A percentile compares a stretch with the other conserved stretches of the same genome.
These are phyloP conservation scores for Alternaria brassicicola DNA, from an alignment of 2,329 filamentous ascomycete genomes.

Conservation along the genomic window DNA sequence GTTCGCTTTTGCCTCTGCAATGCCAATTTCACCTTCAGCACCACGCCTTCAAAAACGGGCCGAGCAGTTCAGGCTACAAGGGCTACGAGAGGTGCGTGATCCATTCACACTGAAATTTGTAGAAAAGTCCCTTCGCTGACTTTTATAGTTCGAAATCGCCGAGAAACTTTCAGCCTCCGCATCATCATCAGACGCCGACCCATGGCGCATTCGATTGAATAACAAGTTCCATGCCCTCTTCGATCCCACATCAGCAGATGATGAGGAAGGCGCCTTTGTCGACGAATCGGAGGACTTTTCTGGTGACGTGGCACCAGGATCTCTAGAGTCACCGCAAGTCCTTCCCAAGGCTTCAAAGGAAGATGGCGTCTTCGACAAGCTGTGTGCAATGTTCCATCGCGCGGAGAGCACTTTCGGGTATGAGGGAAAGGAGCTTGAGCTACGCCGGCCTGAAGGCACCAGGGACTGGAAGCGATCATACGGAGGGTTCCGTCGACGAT, in stretches of 20 bases:
- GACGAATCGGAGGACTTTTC: conserved; percentile 36
- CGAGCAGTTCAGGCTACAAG: conserved; percentile 43
- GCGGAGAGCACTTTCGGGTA: conserved; percentile 36
- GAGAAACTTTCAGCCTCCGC: conserved; percentile 34
- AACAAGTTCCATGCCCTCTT: conserved; percentile 32
- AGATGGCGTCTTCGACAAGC: conserved; percentile 22
- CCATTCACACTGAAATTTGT: neutral
- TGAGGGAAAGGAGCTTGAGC: conserved; percentile 43
- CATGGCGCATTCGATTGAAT: conserved; percentile 27
- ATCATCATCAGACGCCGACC: conserved; percentile 21
- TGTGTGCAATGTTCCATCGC: conserved; percentile 34
- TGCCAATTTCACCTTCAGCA: conserved; percentile 46
- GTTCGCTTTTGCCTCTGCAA: conserved; percentile 31
- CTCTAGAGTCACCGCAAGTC: conserved; percentile 42
- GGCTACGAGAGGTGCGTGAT: conserved; percentile 41
- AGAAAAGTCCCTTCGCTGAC: conserved; percentile 14
- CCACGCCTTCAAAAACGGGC: conserved; percentile 40
- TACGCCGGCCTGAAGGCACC: conserved; percentile 41
- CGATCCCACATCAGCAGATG: conserved; percentile 20
- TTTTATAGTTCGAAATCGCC: conserved; percentile 40
- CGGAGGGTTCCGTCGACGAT: conserved; percentile 21
- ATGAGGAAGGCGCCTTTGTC: conserved; percentile 10
- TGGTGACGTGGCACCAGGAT: conserved; percentile 46
- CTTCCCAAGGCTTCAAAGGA: conserved; percentile 33
- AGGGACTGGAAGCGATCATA: conserved; percentile 37